Percentiles rank a stretch among this genome's conserved stretches.
phyloP scores from a whole-genome alignment of 1,284 basidiomycete species.

The Coniophora puteana region DNA sequence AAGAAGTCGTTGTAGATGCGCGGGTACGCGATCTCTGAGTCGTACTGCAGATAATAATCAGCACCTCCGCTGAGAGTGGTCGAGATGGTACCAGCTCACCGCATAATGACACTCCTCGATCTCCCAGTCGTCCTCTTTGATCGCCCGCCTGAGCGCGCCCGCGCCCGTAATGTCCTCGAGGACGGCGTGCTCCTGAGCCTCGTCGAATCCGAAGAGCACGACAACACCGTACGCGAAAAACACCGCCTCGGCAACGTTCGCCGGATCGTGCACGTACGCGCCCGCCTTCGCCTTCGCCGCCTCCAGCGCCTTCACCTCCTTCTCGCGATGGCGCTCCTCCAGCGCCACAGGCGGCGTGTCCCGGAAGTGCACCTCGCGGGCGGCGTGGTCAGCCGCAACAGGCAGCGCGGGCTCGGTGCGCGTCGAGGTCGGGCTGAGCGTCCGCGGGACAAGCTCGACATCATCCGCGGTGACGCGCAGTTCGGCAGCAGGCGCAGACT shows the following conservation, averaged over 20 bases:
- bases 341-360: background rate
- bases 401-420: too few relatives aligned
- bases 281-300: slow-evolving; percentile 12
- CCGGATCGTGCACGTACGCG: slow-evolving; percentile 32
- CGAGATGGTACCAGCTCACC: slow-evolving; percentile 37
- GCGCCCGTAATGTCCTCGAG: slow-evolving; percentile 81
- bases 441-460: too few relatives aligned
- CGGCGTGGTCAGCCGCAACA: too few relatives aligned
- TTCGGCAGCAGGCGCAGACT: too few relatives aligned
- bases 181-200: slow-evolving; percentile 73
- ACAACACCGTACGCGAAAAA: slow-evolving; percentile 87
- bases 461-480: too few relatives aligned
- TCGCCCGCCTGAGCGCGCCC: slow-evolving; percentile 55
- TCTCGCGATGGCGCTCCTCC: background rate
- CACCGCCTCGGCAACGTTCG: slow-evolving; percentile 80
- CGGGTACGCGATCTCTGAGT: slow-evolving; percentile 79
- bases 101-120: slow-evolving; percentile 87
- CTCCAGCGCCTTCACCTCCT: background rate
- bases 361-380: too few relatives aligned
- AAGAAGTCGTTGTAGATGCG: slow-evolving; percentile 93
- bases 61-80: background rate
- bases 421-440: too few relatives aligned
- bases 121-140: slow-evolving; percentile 78
- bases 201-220: slow-evolving; percentile 84
- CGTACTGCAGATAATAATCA: slow-evolving; percentile 55